Evolutionary conservation across 2,329 filamentous ascomycete genomes (phyloP).

Genomic region (Stenocarpella maydis): DNA sequence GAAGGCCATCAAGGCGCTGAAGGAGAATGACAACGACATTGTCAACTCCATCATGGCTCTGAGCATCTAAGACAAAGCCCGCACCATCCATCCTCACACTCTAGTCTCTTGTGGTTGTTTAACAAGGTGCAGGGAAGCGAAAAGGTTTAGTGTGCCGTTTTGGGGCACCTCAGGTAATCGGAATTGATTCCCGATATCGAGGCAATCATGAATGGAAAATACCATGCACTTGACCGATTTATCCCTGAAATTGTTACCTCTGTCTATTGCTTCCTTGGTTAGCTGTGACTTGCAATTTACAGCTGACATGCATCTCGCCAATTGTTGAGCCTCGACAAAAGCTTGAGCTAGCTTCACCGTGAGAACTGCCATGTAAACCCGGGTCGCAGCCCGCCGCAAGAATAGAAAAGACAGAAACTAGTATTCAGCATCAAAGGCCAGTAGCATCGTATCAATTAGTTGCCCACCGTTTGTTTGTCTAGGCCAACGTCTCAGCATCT

Average conservation of each 20-base stretch:
- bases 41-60: slow-evolving; percentile 99
- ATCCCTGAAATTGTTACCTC: neutral
- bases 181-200: slow-evolving; percentile 22
- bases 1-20: slow-evolving; percentile 98
- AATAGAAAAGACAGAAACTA: neutral
- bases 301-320: too few relatives aligned
- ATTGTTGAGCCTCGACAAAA: neutral
- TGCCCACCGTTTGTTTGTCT: neutral
- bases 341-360: neutral
- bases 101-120: neutral
- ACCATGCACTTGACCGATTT: slow-evolving; percentile 26
- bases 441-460: neutral
- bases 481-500: too few relatives aligned
- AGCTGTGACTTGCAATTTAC: neutral
- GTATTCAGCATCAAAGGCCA: neutral
- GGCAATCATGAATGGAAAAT: slow-evolving; percentile 33
- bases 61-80: slow-evolving; percentile 71
- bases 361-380: neutral
- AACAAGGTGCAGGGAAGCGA: slow-evolving; percentile 11
- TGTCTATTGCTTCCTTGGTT: neutral
- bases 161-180: slow-evolving; percentile 29
- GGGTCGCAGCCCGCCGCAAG: neutral
- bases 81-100: neutral
- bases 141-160: slow-evolving; percentile 6
- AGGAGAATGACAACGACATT: slow-evolving; percentile 99